A percentile compares a stretch with the other conserved stretches of the same genome.
Conservation (phyloP, 163 green algal species). For the Trebouxiophyceae sp. region DNA sequence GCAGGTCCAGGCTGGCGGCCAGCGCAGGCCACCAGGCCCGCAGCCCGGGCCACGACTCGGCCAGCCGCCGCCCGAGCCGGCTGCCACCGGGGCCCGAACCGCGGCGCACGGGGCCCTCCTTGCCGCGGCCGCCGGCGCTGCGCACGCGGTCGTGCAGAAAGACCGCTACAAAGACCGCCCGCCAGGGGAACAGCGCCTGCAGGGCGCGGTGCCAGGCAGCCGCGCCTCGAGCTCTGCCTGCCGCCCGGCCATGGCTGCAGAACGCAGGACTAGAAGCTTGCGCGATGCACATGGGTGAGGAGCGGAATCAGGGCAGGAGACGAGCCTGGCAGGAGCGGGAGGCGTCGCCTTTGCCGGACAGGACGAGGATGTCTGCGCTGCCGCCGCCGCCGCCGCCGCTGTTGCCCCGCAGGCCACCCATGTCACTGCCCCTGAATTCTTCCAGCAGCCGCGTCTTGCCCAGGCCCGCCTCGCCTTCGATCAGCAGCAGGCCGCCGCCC, state of each 20-base stretch:
- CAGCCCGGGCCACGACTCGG: conserved; percentile 4
- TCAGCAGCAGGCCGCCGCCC: conserved; percentile 44
- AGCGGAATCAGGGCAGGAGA: too few species aligned
- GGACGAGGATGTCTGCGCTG: conserved; percentile 7
- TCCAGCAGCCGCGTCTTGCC: conserved; percentile 69
- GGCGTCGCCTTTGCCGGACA: conserved; percentile 4
- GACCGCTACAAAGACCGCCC: conserved; percentile 48
- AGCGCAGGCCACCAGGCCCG: neutral
- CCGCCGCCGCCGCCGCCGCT: neutral
- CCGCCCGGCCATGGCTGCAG: too few species aligned
- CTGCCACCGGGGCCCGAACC: conserved; percentile 11
- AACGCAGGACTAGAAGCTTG: too few species aligned
- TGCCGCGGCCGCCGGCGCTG: neutral
- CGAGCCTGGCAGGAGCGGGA: too few species aligned
- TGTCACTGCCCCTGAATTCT: conserved; percentile 31
- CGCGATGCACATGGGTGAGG: too few species aligned
- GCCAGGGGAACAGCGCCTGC: conserved; percentile 63
- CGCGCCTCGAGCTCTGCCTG: too few species aligned
- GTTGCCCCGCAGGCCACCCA: neutral
- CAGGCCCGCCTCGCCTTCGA: conserved; percentile 67
- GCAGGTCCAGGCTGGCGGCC: conserved; percentile 20
- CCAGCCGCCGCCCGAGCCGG: conserved; percentile 19
- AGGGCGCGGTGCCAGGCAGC: too few species aligned
- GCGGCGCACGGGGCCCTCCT: too few species aligned
- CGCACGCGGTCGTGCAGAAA: conserved; percentile 33